Evolutionary conservation across 176 grass and related monocot species (phyloP), one percentile per base, ranked within the genome.

Genomic region (Rhynchospora breviuscula): DNA sequence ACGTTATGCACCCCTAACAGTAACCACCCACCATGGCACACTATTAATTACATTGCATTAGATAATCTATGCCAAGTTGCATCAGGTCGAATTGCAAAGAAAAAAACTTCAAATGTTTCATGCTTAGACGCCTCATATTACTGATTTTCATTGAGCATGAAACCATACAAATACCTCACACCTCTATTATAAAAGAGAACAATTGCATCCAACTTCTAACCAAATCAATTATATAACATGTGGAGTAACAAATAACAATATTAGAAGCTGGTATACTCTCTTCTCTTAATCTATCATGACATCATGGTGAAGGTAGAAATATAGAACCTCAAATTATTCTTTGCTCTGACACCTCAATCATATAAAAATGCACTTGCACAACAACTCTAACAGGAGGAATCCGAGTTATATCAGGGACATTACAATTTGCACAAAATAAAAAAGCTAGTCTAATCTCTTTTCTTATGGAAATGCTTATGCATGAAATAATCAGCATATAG

Each of bases 401-500:
- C 35, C 58, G 51, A 78, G 7, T 8, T 33, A 57, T 54, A 78
- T 23, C 45, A 82, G 18, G 59, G 10, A 21, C 15, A 67, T 53
- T 68, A 82, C 62, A 82, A 25, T 15, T 67, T 58, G 44, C 8
- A 59, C 22, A 63, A 44, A 5, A 43, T 45, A 10, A 57, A 78
- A 77, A 25, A 77, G 29, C 0, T 75, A 88, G 48, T 83, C 78
- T 87, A 90, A 40, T 92, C 93, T 26, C 90, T 91, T 87, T 86
- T 93, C 86, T 88, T 87, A 71, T 90, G 86, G 59, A 99, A 99
- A 93, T 96, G 97, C 59, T 90, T 93, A 33, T 87, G 86, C 54
- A 99, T 99, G 83, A 99, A 99, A 87, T 71, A 85, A 72, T 99
- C 93, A 3, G 97, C 93, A 76, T 95, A 90, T 52, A 93, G 72